These are phyloP conservation scores for Ballota nigra DNA, from an alignment of 257 asterid species.

Conservation along the genomic window DNA sequence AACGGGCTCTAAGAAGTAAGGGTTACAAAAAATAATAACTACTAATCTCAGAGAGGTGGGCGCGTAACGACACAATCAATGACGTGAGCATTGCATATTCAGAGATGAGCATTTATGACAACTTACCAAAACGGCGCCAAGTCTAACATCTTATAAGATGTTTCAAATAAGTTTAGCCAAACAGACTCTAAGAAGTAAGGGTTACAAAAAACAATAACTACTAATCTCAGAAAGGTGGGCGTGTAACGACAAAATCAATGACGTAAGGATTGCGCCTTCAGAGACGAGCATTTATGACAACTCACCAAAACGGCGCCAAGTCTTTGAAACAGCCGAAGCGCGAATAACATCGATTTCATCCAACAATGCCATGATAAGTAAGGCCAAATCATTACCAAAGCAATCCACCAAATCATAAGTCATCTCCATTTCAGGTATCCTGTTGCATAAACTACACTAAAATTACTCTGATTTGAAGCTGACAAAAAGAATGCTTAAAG, in stretches of 20 bases:
- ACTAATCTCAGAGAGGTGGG: not conserved
- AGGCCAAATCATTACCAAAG: no score
- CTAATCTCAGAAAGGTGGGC: not conserved
- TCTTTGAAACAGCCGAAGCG: conserved; percentile 31
- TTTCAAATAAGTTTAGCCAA: no score
- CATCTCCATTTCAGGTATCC: no score
- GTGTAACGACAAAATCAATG: not conserved
- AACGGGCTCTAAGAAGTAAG: no score
- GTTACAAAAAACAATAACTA: not conserved
- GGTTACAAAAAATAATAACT: not conserved
- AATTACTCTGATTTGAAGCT: not conserved
- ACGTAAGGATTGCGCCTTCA: not conserved
- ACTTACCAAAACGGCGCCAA: conserved; percentile 36
- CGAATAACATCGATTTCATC: conserved; percentile 31
- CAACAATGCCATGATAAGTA: no score
- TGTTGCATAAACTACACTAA: not conserved
- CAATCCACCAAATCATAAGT: no score
- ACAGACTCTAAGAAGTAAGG: no score
- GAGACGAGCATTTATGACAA: not conserved
- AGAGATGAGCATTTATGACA: not conserved
- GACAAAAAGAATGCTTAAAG: no score
- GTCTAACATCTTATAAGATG: no score
- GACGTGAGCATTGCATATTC: not conserved
- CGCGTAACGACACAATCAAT: not conserved
- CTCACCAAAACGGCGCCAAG: conserved; percentile 36